Base-by-base conservation (phyloP, 2,329 filamentous ascomycete genomes). In the Aspergillus pseudoviridinutans region DNA sequence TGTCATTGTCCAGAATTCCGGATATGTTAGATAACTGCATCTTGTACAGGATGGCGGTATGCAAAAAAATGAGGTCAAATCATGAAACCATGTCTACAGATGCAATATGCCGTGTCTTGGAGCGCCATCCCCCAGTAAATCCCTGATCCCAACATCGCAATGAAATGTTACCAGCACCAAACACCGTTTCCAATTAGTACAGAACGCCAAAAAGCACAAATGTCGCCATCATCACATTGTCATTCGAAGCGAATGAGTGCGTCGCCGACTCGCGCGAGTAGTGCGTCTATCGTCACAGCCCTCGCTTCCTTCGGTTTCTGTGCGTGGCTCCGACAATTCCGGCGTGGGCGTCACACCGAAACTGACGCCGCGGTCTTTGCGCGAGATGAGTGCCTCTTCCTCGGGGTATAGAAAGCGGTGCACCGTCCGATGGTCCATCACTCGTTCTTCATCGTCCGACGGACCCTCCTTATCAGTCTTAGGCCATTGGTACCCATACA, bases 401-500 rank as follows among this genome's bases (percentile, higher is more conserved):
- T 87, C 83, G 0, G 85, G 80, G 25, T 86, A 83, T 5, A 97
- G 76, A 67, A 96, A 97, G 0, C 93, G 88, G 73, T 97, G 90
- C 3, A 97, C 83, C 0, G 83, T 87, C n/a, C 93, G 82, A 69
- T 97, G 92, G 70, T 97, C 93, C 58, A 94, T 80, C 0, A 96
- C 79, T 5, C 85, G 74, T 64, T 85, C 79, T 61, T 86, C 82
- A 8, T 84, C 87, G 70, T 97, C 94, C 22, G 83, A 74, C 17
- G 85, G 85, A 0, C 90, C 90, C 27, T 88, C 86, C 60, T 82
- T 88, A 58, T 96, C 89, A 0, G 94, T 97, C 79, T 99, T 97
- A 5, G 94, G 94, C 94, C 94, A 99, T 57, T 89, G 82, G 69
- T 90, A 97, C 0, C 95, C 95, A 71, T 97, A 99, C 0, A 99